Percentiles rank a stretch among this genome's conserved stretches.
Conservation (phyloP, 2,329 filamentous ascomycete species). For the Cladophialophora exuberans region DNA sequence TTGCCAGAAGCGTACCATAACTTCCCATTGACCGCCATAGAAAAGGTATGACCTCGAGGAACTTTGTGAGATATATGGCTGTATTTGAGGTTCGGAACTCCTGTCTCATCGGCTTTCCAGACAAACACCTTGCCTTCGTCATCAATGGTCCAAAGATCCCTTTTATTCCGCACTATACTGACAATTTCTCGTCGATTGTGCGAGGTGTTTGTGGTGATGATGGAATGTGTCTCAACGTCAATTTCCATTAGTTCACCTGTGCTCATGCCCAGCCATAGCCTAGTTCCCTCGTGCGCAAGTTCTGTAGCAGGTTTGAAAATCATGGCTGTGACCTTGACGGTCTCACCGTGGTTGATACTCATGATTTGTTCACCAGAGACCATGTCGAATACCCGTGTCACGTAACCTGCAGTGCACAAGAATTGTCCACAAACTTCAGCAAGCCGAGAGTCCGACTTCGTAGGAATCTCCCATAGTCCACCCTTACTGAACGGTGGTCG, state of each 20-base stretch:
- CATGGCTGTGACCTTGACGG: slow-evolving; percentile 77
- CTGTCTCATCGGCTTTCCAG: slow-evolving; percentile 78
- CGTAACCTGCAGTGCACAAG: slow-evolving; percentile 81
- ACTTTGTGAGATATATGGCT: slow-evolving; percentile 78
- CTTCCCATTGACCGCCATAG: slow-evolving; percentile 80
- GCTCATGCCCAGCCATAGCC: slow-evolving; percentile 88
- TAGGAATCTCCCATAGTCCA: slow-evolving; percentile 74
- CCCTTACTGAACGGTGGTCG: slow-evolving; percentile 75
- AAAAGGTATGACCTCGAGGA: slow-evolving; percentile 81
- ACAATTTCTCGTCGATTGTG: slow-evolving; percentile 80
- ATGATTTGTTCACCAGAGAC: slow-evolving; percentile 79
- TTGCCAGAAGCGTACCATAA: slow-evolving; percentile 89
- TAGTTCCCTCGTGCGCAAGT: slow-evolving; percentile 77
- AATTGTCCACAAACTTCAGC: slow-evolving; percentile 88
- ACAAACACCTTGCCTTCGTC: slow-evolving; percentile 84
- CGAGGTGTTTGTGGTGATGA: slow-evolving; percentile 70
- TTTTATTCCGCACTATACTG: slow-evolving; percentile 81
- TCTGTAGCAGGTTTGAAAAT: slow-evolving; percentile 81
- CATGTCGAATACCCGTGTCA: slow-evolving; percentile 88
- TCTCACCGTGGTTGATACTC: slow-evolving; percentile 82
- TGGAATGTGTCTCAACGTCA: slow-evolving; percentile 73
- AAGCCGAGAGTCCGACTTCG: slow-evolving; percentile 82
- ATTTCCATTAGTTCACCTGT: slow-evolving; percentile 87
- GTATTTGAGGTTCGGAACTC: slow-evolving; percentile 73
- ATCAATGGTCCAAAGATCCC: slow-evolving; percentile 92